phyloP scores from a whole-genome alignment of 225 moss, liverwort and hornwort species.

The Asterella californica region DNA sequence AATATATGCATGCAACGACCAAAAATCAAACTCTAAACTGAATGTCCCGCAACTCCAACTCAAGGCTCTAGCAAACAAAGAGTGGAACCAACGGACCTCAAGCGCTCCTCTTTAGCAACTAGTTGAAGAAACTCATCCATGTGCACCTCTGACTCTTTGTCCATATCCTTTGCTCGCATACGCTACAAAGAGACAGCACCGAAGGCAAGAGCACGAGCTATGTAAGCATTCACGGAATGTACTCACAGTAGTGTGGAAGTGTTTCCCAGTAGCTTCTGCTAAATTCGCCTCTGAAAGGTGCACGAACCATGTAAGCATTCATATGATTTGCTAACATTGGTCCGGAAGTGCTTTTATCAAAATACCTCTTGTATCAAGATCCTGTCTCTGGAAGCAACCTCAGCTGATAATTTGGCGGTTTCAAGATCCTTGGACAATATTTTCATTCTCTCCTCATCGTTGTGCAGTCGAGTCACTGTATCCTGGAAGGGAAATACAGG shows the following conservation, averaged over 20 bases:
- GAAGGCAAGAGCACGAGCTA: background rate
- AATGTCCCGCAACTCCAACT: background rate
- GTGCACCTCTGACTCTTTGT: conserved; percentile 15
- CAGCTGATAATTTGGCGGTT: conserved; percentile 30
- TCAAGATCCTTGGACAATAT: conserved; percentile 37
- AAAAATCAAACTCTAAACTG: background rate
- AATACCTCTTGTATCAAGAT: conserved; percentile 33
- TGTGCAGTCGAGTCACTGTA: conserved; percentile 26
- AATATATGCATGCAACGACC: background rate
- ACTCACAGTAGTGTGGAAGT: no score
- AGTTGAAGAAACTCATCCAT: conserved; percentile 34
- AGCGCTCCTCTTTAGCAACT: conserved; percentile 29
- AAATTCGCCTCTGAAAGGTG: background rate
- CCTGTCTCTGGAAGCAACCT: conserved; percentile 33
- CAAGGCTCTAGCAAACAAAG: background rate
- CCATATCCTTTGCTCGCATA: conserved; percentile 26
- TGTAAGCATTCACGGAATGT: background rate
- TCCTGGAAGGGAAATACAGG: conserved; percentile 23
- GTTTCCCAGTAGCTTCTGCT: no score
- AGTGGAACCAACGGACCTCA: conserved; percentile 30
- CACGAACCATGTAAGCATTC: background rate
- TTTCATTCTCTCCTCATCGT: conserved; percentile 32
- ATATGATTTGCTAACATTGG: background rate
- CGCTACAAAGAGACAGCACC: conserved; percentile 27
- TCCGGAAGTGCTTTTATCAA: background rate